Base-by-base conservation (phyloP, 1,139 yeast genomes). In the Barnettozyma hawaiiensis region DNA sequence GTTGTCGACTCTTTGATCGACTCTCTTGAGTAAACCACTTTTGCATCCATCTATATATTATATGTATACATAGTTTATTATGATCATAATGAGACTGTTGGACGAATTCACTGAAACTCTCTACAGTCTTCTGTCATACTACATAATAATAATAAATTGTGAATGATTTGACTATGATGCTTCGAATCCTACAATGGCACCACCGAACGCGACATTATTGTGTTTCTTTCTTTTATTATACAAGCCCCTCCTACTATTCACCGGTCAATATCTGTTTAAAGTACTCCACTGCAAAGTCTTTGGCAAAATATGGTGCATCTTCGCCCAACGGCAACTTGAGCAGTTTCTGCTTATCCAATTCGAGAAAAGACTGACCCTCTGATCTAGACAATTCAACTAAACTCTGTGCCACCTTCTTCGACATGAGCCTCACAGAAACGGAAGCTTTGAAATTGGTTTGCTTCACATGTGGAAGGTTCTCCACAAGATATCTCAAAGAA, bases 1-100 rank as follows among this genome's bases (percentile, higher is more conserved):
- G 95, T 94, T 33, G 95, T 92, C 12, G 89, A 81, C 55, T 47
- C 59, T 3, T 47, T 69, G 29, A 48, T 70, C 41, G 71, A 66
- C 42, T 45, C 53, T 0, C 31, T 44, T 24, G 37, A 32, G 36
- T 29, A 18, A 23, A n/a, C n/a, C 7, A 11, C 11, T 21, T n/a
- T 14, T 35, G 37, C 37, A 23, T 35, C 15, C 14, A 5, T n/a
- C 5, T 22, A 22, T 22, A 22, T 5, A 20, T 5, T 5, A 20
- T 20, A 11, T 24, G 12, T 24, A 12, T 11, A 11, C 14, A 4
- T 3, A 11, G 4, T 10, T 24, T 11, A 11, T 5, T 24, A 12
- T 24, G 14, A 12, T 24, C 11, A 24, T 21, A 21, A 6, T 21
- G n/a, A 3, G 27, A 24, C 27, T 24, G 27, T n/a, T 14, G 4